Percentiles rank a stretch among this genome's conserved stretches.
These are phyloP conservation scores for Corchorus olitorius DNA, from an alignment of 345 rosid species.

Conservation along the genomic window DNA sequence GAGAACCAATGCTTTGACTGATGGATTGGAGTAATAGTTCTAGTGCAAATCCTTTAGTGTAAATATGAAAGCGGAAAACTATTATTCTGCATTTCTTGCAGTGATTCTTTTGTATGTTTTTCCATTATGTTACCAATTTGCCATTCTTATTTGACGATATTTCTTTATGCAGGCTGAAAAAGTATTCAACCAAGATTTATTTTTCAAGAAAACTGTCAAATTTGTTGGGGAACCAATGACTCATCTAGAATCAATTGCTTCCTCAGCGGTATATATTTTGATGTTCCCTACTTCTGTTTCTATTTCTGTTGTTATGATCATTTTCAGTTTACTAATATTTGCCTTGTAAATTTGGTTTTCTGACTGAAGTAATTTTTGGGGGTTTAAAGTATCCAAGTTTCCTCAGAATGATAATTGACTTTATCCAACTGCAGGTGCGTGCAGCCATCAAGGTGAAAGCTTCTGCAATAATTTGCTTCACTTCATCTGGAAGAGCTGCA, in stretches of 20 bases:
- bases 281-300: neutral
- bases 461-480: constrained; percentile 74
- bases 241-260: constrained; percentile 96
- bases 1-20: neutral
- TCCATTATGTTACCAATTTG: neutral
- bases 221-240: constrained; percentile 95
- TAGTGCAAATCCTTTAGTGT: neutral
- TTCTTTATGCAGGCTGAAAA: constrained; percentile 78
- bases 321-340: no score
- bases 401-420: constrained; percentile 5
- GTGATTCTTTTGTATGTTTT: neutral
- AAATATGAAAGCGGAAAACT: neutral
- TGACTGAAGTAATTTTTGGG: neutral
- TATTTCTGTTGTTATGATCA: neutral
- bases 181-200: constrained; percentile 90
- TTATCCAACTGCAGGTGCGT: constrained; percentile 47
- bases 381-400: neutral
- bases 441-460: constrained; percentile 87
- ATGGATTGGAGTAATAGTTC: neutral
- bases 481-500: constrained; percentile 83
- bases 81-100: neutral
- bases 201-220: constrained; percentile 89
- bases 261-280: constrained; percentile 75
- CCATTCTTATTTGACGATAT: constrained; percentile 3
- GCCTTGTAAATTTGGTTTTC: constrained; percentile 1